These are phyloP conservation scores for Yamadazyma buinensis DNA, from an alignment of 1,139 yeast species.

Conservation along the genomic window DNA sequence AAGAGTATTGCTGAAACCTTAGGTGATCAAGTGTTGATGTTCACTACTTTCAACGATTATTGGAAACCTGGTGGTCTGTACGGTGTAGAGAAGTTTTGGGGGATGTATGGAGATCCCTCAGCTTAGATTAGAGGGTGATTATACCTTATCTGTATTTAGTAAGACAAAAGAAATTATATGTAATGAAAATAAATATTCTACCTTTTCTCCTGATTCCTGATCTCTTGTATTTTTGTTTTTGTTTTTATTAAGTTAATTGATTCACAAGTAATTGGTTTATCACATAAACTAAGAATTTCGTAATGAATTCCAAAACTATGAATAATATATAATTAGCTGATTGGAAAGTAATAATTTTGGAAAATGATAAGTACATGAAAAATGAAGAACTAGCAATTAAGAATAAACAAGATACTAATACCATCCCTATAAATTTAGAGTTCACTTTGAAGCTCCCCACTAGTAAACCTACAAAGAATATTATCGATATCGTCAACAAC, in stretches of 20 bases:
- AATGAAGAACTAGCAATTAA: constrained; percentile 10
- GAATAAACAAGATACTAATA: constrained; percentile 4
- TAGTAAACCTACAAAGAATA: constrained; percentile 2
- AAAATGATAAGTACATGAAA: constrained; percentile 11
- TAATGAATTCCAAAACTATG: constrained; percentile 9
- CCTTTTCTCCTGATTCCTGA: too few relatives aligned
- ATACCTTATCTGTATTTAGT: too few relatives aligned
- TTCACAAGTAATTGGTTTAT: constrained; percentile 6
- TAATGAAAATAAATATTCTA: too few relatives aligned
- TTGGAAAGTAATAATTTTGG: constrained; percentile 7
- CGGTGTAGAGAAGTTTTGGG: constrained; percentile 74
- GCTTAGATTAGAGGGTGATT: too few relatives aligned
- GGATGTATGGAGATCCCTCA: constrained; percentile 41
- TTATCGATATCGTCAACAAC: constrained; percentile 7
- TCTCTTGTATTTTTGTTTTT: too few relatives aligned
- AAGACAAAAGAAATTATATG: not conserved
- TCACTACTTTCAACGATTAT: constrained; percentile 71
- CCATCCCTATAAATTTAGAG: constrained; percentile 6
- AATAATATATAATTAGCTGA: constrained; percentile 10
- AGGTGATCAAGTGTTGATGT: constrained; percentile 57
- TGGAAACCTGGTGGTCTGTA: constrained; percentile 73
- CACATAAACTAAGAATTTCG: constrained; percentile 8
- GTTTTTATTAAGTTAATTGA: too few relatives aligned
- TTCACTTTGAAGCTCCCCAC: not conserved
- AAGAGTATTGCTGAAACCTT: constrained; percentile 49